A percentile compares a stretch with the other conserved stretches of the same genome.
Conservation (phyloP, 2,329 filamentous ascomycete genomes). For the Fusarium ambrosium region DNA sequence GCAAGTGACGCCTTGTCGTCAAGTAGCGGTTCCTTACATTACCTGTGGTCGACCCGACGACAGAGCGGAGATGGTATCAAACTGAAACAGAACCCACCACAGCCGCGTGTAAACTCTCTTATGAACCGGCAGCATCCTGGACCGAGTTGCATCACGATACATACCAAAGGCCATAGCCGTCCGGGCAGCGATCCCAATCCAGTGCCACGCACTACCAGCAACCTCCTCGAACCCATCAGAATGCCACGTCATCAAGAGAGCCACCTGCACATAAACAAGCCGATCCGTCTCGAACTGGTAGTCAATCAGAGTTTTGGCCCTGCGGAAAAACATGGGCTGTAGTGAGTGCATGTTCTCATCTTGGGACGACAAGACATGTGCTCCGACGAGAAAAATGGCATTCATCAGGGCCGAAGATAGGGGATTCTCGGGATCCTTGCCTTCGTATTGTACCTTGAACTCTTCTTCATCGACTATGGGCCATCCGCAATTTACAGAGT, state of each 20-base stretch:
- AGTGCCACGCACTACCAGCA: conserved; percentile 65
- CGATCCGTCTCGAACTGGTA: conserved; percentile 66
- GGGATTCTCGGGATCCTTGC: conserved; percentile 57
- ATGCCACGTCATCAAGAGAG: conserved; percentile 68
- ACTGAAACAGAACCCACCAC: conserved; percentile 58
- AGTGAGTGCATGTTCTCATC: conserved; percentile 55
- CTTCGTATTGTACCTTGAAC: conserved; percentile 64
- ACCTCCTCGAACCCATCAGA: conserved; percentile 68
- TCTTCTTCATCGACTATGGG: conserved; percentile 65
- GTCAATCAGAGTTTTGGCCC: conserved; percentile 67
- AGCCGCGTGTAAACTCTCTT: conserved; percentile 54
- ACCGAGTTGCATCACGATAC: conserved; percentile 55
- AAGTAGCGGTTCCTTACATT: conserved; percentile 50
- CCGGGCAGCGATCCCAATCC: conserved; percentile 66
- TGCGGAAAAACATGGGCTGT: conserved; percentile 63
- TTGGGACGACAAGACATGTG: conserved; percentile 60
- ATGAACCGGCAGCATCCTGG: conserved; percentile 47
- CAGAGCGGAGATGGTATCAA: conserved; percentile 53
- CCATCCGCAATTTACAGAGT: conserved; percentile 63
- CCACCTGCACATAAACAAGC: conserved; percentile 65
- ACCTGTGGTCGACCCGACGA: conserved; percentile 65
- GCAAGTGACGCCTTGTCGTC: neutral
- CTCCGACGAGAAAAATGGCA: conserved; percentile 64
- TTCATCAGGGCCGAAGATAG: conserved; percentile 64
- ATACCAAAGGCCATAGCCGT: conserved; percentile 67